Evolutionary conservation across 2,329 filamentous ascomycete species (phyloP).

Genomic region (Paraphaeosphaeria sporulosa): DNA sequence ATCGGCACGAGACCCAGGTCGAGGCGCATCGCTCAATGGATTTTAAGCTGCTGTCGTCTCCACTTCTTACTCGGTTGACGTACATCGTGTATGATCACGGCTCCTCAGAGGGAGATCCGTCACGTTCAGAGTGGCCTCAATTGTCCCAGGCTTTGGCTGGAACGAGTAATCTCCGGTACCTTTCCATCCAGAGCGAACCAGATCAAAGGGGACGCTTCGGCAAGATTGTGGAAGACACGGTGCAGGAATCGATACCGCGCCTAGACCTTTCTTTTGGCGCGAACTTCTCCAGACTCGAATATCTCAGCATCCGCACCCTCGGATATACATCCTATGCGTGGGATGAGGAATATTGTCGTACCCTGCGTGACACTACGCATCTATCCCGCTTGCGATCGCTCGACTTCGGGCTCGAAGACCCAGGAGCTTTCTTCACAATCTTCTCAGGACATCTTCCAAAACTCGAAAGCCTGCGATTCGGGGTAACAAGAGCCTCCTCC

Average conservation of each 20-base stretch:
- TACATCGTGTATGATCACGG: constrained; percentile 18
- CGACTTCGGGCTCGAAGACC: constrained; percentile 18
- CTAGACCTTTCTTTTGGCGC: neutral
- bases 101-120: neutral
- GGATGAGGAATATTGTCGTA: constrained; percentile 8
- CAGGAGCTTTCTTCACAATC: constrained; percentile 12
- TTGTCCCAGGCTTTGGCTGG: constrained; percentile 11
- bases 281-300: constrained; percentile 4
- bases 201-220: neutral
- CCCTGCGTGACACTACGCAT: constrained; percentile 15
- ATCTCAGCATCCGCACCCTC: constrained; percentile 8
- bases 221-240: neutral
- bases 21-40: constrained; percentile 17
- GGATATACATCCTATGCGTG: constrained; percentile 1
- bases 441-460: constrained; percentile 15
- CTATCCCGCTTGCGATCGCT: constrained; percentile 14
- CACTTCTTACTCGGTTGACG: constrained; percentile 13
- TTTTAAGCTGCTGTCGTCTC: constrained; percentile 17
- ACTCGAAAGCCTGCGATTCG: constrained; percentile 9
- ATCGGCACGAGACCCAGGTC: constrained; percentile 1
- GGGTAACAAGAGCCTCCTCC: neutral
- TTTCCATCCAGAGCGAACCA: neutral
- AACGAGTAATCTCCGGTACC: constrained; percentile 4
- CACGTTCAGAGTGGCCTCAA: constrained; percentile 18
- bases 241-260: neutral